phyloP scores from a whole-genome alignment of 805 yeast species.

The Candida glaebosa region DNA sequence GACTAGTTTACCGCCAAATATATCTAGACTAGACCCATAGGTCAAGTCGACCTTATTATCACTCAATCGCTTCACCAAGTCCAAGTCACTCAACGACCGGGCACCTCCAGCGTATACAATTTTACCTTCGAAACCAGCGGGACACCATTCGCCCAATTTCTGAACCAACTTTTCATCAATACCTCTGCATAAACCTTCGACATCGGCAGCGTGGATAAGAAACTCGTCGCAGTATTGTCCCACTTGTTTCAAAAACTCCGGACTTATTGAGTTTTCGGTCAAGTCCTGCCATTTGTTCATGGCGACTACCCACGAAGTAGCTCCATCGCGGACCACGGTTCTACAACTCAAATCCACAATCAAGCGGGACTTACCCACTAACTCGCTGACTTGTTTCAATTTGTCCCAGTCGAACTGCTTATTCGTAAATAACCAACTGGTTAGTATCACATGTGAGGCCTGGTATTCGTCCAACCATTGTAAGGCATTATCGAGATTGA shows the following conservation, averaged over 20 bases:
- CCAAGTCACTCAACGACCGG: conserved; percentile 63
- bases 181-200: conserved; percentile 93
- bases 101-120: conserved; percentile 99
- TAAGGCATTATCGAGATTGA: conserved; percentile 66
- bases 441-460: conserved; percentile 87
- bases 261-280: conserved; percentile 58
- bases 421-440: conserved; percentile 83
- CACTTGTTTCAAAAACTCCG: conserved; percentile 51
- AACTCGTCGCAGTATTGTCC: conserved; percentile 77
- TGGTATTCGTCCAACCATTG: conserved; percentile 67
- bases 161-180: conserved; percentile 77
- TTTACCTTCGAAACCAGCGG: conserved; percentile 50
- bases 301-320: conserved; percentile 81
- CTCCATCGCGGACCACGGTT: conserved; percentile 19
- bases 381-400: conserved; percentile 43
- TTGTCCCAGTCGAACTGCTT: conserved; percentile 46
- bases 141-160: conserved; percentile 76
- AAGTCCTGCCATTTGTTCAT: conserved; percentile 96
- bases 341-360: conserved; percentile 91
- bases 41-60: conserved; percentile 86
- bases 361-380: conserved; percentile 64
- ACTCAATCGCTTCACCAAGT: conserved; percentile 63
- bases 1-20: conserved; percentile 87
- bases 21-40: conserved; percentile 88
- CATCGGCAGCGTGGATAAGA: conserved; percentile 96